Conservation (phyloP, 345 rosid genomes). For the Draba incana region DNA sequence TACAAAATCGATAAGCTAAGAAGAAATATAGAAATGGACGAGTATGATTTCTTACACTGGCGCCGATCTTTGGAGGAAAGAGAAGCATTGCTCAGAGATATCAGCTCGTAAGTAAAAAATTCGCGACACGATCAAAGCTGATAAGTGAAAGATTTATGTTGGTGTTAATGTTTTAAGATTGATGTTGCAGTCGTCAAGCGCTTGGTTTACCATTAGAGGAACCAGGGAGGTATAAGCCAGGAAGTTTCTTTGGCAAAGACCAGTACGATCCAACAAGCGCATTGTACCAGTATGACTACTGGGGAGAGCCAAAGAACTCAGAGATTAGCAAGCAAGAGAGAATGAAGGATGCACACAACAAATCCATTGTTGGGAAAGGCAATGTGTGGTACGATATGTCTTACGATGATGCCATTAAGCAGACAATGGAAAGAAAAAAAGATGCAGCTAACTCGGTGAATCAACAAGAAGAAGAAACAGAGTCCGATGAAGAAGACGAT, state of each 20-base stretch:
- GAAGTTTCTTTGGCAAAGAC: slow-evolving; percentile 81
- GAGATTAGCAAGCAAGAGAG: slow-evolving; percentile 81
- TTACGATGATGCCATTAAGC: slow-evolving; percentile 75
- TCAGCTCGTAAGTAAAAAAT: slow-evolving; percentile 67
- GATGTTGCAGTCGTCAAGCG: slow-evolving; percentile 68
- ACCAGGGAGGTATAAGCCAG: slow-evolving; percentile 86
- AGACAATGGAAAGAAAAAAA: slow-evolving; percentile 61
- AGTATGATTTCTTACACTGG: slow-evolving; percentile 86
- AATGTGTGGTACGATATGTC: slow-evolving; percentile 81
- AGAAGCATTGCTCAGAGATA: slow-evolving; percentile 92
- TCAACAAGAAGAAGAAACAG: slow-evolving; percentile 45
- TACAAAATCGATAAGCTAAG: slow-evolving; percentile 72
- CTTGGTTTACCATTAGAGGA: slow-evolving; percentile 91
- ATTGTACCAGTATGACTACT: slow-evolving; percentile 78
- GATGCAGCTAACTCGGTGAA: slow-evolving; percentile 42
- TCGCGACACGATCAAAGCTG: slow-evolving; percentile 1
- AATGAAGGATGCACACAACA: slow-evolving; percentile 76
- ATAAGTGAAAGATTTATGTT: slow-evolving; percentile 7
- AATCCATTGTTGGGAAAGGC: slow-evolving; percentile 83
- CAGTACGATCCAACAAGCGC: slow-evolving; percentile 88
- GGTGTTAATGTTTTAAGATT: slow-evolving; percentile 3
- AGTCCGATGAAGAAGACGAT: slow-evolving; percentile 41
- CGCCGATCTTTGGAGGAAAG: slow-evolving; percentile 91
- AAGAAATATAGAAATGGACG: slow-evolving; percentile 92
- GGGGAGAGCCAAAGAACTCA: slow-evolving; percentile 95